These are phyloP conservation scores for Geranomyces variabilis DNA, from an alignment of 192 early-diverging fungal genomes.

Conservation along the genomic window DNA sequence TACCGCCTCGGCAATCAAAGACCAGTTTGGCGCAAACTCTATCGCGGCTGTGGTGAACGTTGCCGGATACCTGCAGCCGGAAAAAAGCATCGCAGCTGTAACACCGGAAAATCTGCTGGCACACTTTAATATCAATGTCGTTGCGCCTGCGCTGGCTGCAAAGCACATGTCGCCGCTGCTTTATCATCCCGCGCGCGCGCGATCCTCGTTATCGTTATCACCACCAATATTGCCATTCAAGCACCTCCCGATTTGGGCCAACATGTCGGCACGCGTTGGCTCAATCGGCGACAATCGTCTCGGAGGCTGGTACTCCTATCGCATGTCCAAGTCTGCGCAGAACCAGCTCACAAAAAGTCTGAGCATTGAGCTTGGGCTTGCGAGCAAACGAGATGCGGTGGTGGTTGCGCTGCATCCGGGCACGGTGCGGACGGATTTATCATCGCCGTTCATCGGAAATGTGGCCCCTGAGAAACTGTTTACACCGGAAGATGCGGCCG, in stretches of 20 bases:
- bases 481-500: constrained; percentile 29
- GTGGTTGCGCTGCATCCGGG: constrained; percentile 36
- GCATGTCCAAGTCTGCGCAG: constrained; percentile 37
- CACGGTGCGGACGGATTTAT: constrained; percentile 39
- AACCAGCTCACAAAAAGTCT: constrained; percentile 35
- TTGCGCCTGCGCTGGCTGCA: constrained; percentile 32
- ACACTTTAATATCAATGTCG: constrained; percentile 33
- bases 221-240: neutral
- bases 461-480: constrained; percentile 12
- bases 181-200: neutral
- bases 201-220: neutral
- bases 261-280: constrained; percentile 35
- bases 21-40: neutral
- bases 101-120: constrained; percentile 8
- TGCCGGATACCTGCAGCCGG: constrained; percentile 33
- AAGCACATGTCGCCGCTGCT: constrained; percentile 37
- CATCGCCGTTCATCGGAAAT: constrained; percentile 21
- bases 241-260: constrained; percentile 15
- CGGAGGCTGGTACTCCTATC: constrained; percentile 45
- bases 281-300: constrained; percentile 41
- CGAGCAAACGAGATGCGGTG: constrained; percentile 13
- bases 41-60: constrained; percentile 15
- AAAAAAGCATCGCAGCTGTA: constrained; percentile 30
- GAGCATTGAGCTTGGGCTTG: constrained; percentile 31
- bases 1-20: neutral